These are phyloP conservation scores for Picea engelmannii DNA, from an alignment of 83 land plant species.

Conservation along the genomic window DNA sequence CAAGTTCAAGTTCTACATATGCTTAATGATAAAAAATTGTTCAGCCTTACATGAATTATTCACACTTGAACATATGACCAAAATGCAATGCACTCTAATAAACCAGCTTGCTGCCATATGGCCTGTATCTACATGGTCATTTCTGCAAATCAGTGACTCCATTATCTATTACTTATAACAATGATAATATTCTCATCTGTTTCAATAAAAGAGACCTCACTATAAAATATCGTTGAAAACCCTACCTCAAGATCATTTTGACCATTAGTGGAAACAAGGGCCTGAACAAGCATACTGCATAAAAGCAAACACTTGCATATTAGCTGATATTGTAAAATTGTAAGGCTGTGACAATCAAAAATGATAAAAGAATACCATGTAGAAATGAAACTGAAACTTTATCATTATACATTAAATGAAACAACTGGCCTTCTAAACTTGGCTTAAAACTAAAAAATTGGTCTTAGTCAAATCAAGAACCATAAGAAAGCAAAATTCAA, in stretches of 20 bases:
- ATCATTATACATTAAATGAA: not conserved
- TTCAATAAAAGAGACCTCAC: not conserved
- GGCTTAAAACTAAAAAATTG: not conserved
- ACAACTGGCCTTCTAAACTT: not conserved
- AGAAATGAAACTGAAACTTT: not conserved
- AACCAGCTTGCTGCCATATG: not conserved
- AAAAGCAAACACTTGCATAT: slow-evolving; percentile 15
- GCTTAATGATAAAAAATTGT: too few species aligned
- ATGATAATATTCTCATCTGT: not conserved
- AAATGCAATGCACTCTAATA: not conserved
- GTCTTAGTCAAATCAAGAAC: not conserved
- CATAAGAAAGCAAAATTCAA: not conserved
- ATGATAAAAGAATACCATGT: not conserved
- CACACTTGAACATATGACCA: not conserved
- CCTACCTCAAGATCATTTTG: slow-evolving; percentile 89
- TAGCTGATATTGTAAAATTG: not conserved
- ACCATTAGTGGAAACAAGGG: slow-evolving; percentile 65
- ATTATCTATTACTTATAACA: not conserved
- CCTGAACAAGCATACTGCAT: slow-evolving; percentile 85
- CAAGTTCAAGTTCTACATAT: too few species aligned
- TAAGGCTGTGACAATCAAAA: not conserved
- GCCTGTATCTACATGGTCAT: not conserved
- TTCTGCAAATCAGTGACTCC: not conserved
- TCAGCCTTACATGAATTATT: too few species aligned
- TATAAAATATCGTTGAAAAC: not conserved